Base-by-base conservation (phyloP, 2,329 filamentous ascomycete species). In the Aspergillus arachidicola region DNA sequence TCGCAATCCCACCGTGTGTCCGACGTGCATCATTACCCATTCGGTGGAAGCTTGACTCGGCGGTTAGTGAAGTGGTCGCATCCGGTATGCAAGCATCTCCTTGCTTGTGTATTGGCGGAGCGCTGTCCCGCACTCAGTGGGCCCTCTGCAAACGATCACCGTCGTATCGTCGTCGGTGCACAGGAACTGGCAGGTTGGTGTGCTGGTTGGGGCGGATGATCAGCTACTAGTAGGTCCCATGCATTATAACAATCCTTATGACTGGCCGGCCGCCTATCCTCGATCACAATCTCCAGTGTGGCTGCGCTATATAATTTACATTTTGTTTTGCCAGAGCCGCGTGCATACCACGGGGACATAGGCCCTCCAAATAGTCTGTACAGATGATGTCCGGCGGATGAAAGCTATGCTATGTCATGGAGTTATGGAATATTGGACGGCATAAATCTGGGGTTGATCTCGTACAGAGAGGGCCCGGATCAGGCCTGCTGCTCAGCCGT, bases 31-130 rank as follows among this genome's bases (percentile, higher is more conserved):
- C 77, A 73, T 64, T 70, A 58, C n/a, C 19, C 71, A 21, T 80
- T 81, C 60, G 79, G 79, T 50, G 80, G 79, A 16, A 73, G 70
- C 6, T 60, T 78, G 43, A 73, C 73, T 6, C 63, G 62, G 59
- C 45, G 63, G 53, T 54, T 68, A 48, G 64, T 68, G 34, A 62
- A 63, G 57, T 58, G 59, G 34, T 66, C 68, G 16, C 68, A 69
- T 16, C 69, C 77, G 5, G 70, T 91, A 79, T 99, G 94, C 76
- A 97, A 97, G 79, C 94, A 99, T 78, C 78, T 98, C 6, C 84
- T 98, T 19, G 94, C 94, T 1, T 96, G 92, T 75, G 78, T 94
- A 46, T 76, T 98, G 60, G 89, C 84, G 6, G 89, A 92, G 74
- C 82, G 83, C 54, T 94, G 91, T 81, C 75, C 74, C 0, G 76